A percentile compares a stretch with the other conserved stretches of the same genome.
phyloP scores from a whole-genome alignment of 2,329 filamentous ascomycete species.

The Diaporthe amygdali region DNA sequence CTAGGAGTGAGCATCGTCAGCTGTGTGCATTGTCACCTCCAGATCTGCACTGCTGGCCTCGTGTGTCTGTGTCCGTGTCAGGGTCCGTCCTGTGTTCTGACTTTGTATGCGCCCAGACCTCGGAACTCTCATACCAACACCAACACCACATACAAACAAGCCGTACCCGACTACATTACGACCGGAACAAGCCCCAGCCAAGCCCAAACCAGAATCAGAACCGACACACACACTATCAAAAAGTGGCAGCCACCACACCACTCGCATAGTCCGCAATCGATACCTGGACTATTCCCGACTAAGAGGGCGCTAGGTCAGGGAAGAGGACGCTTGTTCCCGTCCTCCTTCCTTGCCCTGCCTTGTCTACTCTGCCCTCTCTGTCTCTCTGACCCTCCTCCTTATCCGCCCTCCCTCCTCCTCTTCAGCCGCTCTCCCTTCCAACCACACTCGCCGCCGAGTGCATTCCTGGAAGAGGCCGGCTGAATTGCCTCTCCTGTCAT shows the following conservation, averaged over 20 bases:
- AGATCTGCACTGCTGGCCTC: neutral
- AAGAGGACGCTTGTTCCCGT: constrained; percentile 7
- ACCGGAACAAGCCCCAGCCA: constrained; percentile 1
- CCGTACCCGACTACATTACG: neutral
- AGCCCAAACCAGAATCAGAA: neutral
- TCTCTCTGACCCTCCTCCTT: neutral
- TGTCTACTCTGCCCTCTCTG: neutral
- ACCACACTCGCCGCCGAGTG: neutral
- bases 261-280: neutral
- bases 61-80: neutral
- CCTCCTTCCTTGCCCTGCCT: neutral
- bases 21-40: no score
- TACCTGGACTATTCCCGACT: constrained; percentile 4
- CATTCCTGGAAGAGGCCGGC: constrained; percentile 8
- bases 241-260: constrained; percentile 6
- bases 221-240: neutral
- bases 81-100: constrained; percentile 2
- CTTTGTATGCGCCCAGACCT: neutral
- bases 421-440: neutral
- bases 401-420: neutral
- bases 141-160: neutral
- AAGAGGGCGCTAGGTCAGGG: constrained; percentile 3
- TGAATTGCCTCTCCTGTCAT: neutral
- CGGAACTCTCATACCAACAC: neutral
- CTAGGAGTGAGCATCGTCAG: neutral